These are phyloP conservation scores for Salvia miltiorrhiza DNA, from an alignment of 257 asterid species.

Conservation along the genomic window DNA sequence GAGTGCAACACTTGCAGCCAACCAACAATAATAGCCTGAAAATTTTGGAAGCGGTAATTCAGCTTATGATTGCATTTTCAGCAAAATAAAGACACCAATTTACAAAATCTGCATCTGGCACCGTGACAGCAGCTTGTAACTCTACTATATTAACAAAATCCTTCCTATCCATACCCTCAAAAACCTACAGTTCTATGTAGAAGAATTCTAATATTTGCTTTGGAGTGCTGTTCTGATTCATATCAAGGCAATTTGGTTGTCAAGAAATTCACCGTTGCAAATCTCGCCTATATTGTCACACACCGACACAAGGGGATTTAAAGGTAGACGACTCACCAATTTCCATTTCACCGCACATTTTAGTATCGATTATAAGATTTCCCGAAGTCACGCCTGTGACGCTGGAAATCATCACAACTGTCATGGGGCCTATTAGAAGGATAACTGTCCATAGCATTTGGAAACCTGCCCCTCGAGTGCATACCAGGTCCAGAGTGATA, in stretches of 20 bases:
- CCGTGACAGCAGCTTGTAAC: constrained; percentile 19
- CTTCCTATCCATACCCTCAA: constrained; percentile 6
- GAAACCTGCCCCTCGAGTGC: constrained; percentile 63
- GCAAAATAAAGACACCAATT: constrained; percentile 26
- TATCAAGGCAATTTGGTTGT: constrained; percentile 10
- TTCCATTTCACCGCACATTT: constrained; percentile 34
- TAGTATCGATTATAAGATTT: constrained; percentile 67
- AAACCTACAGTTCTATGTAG: not conserved
- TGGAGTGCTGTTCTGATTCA: constrained; percentile 6
- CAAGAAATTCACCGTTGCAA: constrained; percentile 2
- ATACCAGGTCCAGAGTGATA: constrained; percentile 54
- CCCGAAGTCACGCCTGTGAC: constrained; percentile 68
- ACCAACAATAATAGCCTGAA: constrained; percentile 58
- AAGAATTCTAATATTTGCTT: constrained; percentile 18
- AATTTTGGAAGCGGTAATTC: constrained; percentile 41
- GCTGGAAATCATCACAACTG: constrained; percentile 58
- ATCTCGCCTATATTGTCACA: constrained; percentile 13
- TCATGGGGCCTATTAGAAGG: constrained; percentile 70
- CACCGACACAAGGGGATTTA: constrained; percentile 13
- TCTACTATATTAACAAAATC: constrained; percentile 11
- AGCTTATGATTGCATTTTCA: constrained; percentile 29
- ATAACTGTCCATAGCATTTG: constrained; percentile 54
- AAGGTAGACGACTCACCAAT: constrained; percentile 68
- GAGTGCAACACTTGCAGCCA: constrained; percentile 34
- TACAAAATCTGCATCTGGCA: constrained; percentile 26